A percentile compares a stretch with the other conserved stretches of the same genome.
phyloP scores from a whole-genome alignment of 768 basidiomycete species.

The Psilocybe tampanensis region DNA sequence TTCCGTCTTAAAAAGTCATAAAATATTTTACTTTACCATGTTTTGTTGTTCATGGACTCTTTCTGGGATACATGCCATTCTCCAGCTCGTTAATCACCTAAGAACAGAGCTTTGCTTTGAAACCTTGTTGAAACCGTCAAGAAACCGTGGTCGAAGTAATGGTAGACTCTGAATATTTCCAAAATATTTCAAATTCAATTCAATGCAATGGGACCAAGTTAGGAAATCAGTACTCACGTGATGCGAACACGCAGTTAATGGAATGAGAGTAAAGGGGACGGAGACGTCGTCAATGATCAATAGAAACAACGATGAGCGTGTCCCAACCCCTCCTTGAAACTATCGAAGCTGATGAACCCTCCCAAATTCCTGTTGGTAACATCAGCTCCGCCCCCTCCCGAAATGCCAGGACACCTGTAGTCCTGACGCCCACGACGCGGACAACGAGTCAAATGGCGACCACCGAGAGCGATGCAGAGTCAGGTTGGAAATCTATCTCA shows the following conservation, averaged over 20 bases:
- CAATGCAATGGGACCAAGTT: too few species aligned
- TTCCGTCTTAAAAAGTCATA: slow-evolving; percentile 29
- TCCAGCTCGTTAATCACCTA: too few species aligned
- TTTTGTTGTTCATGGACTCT: too few species aligned
- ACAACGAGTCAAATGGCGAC: slow-evolving; percentile 47
- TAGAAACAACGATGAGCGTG: slow-evolving; percentile 50
- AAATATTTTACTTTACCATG: too few species aligned
- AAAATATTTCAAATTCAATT: too few species aligned
- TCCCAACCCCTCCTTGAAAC: slow-evolving; percentile 72
- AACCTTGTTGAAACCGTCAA: too few species aligned
- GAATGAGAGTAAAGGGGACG: too few species aligned
- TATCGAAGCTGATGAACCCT: slow-evolving; percentile 84
- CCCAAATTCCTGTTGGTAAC: slow-evolving; percentile 37
- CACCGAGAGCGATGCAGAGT: slow-evolving; percentile 69
- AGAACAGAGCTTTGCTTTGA: too few species aligned
- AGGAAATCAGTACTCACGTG: too few species aligned
- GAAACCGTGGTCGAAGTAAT: too few species aligned
- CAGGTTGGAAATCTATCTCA: slow-evolving; percentile 48
- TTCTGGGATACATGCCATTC: too few species aligned
- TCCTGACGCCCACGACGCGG: slow-evolving; percentile 58
- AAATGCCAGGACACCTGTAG: slow-evolving; percentile 44
- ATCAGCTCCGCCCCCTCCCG: slow-evolving; percentile 26
- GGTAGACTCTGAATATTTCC: too few species aligned
- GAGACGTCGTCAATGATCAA: not conserved
- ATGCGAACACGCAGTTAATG: not conserved